Percentiles rank a stretch among this genome's conserved stretches.
phyloP scores from a whole-genome alignment of 805 yeast genomes.

The Cephaloascus fragrans region DNA sequence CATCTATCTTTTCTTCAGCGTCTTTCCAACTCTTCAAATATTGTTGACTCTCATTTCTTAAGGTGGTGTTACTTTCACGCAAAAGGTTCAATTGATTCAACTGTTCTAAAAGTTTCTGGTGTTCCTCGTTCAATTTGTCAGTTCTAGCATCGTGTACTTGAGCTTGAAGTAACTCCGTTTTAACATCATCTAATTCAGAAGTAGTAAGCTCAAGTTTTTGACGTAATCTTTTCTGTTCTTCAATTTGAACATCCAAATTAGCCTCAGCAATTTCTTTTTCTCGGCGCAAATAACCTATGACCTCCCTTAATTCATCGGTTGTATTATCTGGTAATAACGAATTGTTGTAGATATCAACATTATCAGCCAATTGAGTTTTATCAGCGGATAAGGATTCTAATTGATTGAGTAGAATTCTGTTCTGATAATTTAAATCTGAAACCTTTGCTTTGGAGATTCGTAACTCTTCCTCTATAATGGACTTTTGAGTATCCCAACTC shows the following conservation, averaged over 20 bases:
- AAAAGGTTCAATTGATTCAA: conserved; percentile 52
- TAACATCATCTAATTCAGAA: conserved; percentile 42
- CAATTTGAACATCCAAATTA: conserved; percentile 39
- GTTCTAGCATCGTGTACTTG: conserved; percentile 11
- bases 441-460: conserved; percentile 32
- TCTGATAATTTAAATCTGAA: conserved; percentile 57
- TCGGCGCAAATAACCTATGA: conserved; percentile 54
- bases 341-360: conserved; percentile 1
- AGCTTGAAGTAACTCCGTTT: conserved; percentile 31
- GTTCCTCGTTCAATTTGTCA: conserved; percentile 26
- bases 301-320: conserved; percentile 27
- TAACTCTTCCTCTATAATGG: conserved; percentile 35
- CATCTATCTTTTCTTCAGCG: conserved; percentile 29
- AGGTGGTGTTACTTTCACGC: conserved; percentile 58
- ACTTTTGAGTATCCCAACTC: conserved; percentile 36
- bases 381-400: conserved; percentile 31
- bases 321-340: background rate
- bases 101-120: conserved; percentile 38
- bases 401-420: conserved; percentile 58
- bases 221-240: conserved; percentile 46
- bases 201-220: conserved; percentile 37
- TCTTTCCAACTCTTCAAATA: conserved; percentile 17
- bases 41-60: conserved; percentile 40
- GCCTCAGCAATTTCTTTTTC: conserved; percentile 66
- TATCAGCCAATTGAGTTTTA: background rate